Evolutionary conservation across 768 basidiomycete genomes (phyloP), one percentile per base, ranked within the genome.

Genomic region (Termitomyces sp.): DNA sequence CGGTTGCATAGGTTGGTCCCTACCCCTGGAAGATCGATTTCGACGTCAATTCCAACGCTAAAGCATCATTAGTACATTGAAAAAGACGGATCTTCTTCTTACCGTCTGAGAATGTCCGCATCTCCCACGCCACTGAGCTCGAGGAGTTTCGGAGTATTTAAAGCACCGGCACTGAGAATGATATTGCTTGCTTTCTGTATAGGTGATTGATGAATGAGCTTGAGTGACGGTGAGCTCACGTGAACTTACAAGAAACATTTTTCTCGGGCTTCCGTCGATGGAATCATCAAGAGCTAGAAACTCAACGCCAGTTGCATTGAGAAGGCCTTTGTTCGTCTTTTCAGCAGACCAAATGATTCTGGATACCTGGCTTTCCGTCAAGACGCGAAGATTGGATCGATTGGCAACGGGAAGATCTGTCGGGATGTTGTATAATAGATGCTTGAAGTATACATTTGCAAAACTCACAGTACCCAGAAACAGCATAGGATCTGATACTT

Each of bases 131-230:
- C 62, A 23, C 59, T 63, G 18, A 57, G 49, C 36, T 63, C 62
- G 5, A 63, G 58, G 14, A 63, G 57, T 47, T 63, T 63, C 3
- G 62, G 62, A 23, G 59, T 63, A 18, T 63, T 63, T 36, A 63
- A 33, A 14, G 62, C 28, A 40, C 62, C 57, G n/a, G 50, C 62
- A 38, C 62, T 63, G 16, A 63, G 23, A 7, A 63, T 63, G 14
- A 63, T 43, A 49, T 63, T 58, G 14, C n/a, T 48, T 18, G 47
- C 28, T 16, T 48, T 48, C 47, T 48, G 16, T 14, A 18, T 48
- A 23, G 47, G 30, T 2, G 8, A 7, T 48, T 48, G 8, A 48
- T 18, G 14, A 14, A 48, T 18, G 14, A 9, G 12, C 13, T 48
- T 4, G 16, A 18, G 8, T 30, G 28, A 18, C 16, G 1, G 16